A percentile compares a stretch with the other conserved stretches of the same genome.
Evolutionary conservation across 176 grass and related monocot genomes (phyloP).

Genomic region (Oryza rufipogon): DNA sequence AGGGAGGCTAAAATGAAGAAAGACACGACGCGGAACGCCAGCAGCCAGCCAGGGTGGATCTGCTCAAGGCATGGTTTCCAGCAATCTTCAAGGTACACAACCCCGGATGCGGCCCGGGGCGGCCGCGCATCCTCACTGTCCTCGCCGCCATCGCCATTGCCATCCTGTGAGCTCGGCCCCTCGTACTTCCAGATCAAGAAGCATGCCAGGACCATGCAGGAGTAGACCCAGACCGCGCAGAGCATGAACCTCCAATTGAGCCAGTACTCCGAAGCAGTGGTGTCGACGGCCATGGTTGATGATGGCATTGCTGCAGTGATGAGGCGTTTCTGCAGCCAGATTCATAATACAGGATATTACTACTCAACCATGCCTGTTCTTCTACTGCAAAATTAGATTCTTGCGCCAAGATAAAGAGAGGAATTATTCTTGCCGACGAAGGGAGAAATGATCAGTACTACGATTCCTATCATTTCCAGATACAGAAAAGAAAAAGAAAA

Average conservation of each 20-base stretch:
- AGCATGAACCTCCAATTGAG: slow-evolving; percentile 67
- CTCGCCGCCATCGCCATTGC: not conserved
- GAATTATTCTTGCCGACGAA: not conserved
- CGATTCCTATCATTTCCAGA: slow-evolving; percentile 12
- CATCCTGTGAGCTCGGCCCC: not conserved
- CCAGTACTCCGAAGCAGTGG: slow-evolving; percentile 55
- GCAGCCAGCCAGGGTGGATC: slow-evolving; percentile 81
- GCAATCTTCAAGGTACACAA: slow-evolving; percentile 65
- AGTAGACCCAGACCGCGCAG: slow-evolving; percentile 55
- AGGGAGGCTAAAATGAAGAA: slow-evolving; percentile 54
- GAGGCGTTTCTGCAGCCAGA: slow-evolving; percentile 7
- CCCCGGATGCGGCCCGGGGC: not conserved
- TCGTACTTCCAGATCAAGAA: slow-evolving; percentile 65
- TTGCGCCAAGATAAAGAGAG: not conserved
- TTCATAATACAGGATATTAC: slow-evolving; percentile 3
- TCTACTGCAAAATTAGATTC: slow-evolving; percentile 8
- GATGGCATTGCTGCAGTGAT: slow-evolving; percentile 17
- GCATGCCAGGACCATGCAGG: slow-evolving; percentile 46
- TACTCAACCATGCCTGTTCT: not conserved
- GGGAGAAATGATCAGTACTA: not conserved
- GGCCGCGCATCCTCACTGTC: slow-evolving; percentile 21
- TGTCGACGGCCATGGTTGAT: slow-evolving; percentile 48
- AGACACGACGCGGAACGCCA: slow-evolving; percentile 57
- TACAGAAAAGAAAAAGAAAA: slow-evolving; percentile 1
- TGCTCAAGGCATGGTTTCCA: slow-evolving; percentile 70